These are phyloP conservation scores for Cercospora sp. DNA, from an alignment of 2,329 filamentous ascomycete species.

Conservation along the genomic window DNA sequence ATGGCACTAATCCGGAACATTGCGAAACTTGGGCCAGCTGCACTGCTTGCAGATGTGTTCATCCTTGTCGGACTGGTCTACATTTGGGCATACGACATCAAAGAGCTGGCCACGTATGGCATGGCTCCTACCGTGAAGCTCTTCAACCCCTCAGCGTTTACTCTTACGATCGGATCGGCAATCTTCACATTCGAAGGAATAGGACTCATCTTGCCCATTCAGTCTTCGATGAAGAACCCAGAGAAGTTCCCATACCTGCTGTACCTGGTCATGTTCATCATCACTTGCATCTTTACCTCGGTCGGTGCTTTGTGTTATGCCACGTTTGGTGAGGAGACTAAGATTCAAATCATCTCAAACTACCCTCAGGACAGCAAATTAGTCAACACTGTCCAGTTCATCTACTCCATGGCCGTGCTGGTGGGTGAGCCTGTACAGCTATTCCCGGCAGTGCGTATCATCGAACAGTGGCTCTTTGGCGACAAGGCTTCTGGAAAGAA, in stretches of 20 bases:
- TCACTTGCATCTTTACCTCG: constrained; percentile 71
- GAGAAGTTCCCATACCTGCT: constrained; percentile 67
- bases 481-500: constrained; percentile 65
- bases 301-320: constrained; percentile 74
- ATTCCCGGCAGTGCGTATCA: constrained; percentile 71
- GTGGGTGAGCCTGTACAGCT: constrained; percentile 73
- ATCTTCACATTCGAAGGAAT: constrained; percentile 82
- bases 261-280: constrained; percentile 69
- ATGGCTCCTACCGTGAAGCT: constrained; percentile 62
- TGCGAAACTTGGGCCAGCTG: constrained; percentile 68
- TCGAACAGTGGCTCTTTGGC: constrained; percentile 69
- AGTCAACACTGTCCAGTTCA: constrained; percentile 74
- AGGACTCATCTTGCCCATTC: constrained; percentile 73
- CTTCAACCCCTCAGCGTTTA: constrained; percentile 70
- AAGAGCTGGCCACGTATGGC: constrained; percentile 56
- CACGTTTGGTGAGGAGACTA: constrained; percentile 67
- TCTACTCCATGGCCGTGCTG: constrained; percentile 73
- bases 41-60: constrained; percentile 69
- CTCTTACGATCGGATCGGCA: constrained; percentile 69
- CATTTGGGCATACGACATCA: constrained; percentile 72
- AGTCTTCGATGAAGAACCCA: constrained; percentile 72
- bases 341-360: constrained; percentile 75
- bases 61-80: constrained; percentile 70
- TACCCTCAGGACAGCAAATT: constrained; percentile 69
- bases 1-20: constrained; percentile 73